Conservation (phyloP, 2,329 filamentous ascomycete genomes). For the Dothistroma septosporum region DNA sequence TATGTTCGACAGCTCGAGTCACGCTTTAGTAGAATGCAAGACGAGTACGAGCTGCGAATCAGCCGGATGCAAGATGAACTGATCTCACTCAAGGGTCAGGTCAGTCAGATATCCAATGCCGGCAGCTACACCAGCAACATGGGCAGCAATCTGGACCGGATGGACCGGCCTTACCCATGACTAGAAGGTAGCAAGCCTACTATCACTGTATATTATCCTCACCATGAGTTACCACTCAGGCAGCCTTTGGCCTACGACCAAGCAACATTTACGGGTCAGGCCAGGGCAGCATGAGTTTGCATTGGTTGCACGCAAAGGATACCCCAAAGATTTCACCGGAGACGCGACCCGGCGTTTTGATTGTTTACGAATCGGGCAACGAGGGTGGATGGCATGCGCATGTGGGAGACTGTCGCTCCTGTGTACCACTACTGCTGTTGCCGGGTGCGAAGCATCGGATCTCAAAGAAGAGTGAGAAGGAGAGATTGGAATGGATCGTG, state of each 20-base stretch:
- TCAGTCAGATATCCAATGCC: constrained; percentile 26
- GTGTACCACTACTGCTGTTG: not conserved
- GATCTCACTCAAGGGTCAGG: constrained; percentile 30
- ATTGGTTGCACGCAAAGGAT: constrained; percentile 8
- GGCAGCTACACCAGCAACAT: constrained; percentile 33
- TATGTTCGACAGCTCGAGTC: constrained; percentile 69
- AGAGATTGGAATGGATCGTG: not conserved
- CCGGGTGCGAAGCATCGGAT: not conserved
- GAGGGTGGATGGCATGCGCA: not conserved
- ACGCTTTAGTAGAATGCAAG: constrained; percentile 44
- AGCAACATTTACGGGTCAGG: constrained; percentile 23
- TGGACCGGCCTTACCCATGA: constrained; percentile 16
- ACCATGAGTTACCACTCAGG: constrained; percentile 7
- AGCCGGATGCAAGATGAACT: constrained; percentile 44
- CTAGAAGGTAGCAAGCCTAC: constrained; percentile 7
- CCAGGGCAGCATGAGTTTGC: constrained; percentile 9
- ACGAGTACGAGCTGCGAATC: constrained; percentile 47
- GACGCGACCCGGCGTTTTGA: constrained; percentile 6
- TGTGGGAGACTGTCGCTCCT: not conserved
- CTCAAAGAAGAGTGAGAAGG: not conserved
- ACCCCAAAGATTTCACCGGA: constrained; percentile 7
- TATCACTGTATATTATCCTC: constrained; percentile 16
- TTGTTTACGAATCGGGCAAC: constrained; percentile 5
- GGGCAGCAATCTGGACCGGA: constrained; percentile 7
- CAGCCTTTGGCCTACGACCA: constrained; percentile 15